Evolutionary conservation across 352 stramenopile genomes (phyloP).

Genomic region (Phytophthora nicotianae): DNA sequence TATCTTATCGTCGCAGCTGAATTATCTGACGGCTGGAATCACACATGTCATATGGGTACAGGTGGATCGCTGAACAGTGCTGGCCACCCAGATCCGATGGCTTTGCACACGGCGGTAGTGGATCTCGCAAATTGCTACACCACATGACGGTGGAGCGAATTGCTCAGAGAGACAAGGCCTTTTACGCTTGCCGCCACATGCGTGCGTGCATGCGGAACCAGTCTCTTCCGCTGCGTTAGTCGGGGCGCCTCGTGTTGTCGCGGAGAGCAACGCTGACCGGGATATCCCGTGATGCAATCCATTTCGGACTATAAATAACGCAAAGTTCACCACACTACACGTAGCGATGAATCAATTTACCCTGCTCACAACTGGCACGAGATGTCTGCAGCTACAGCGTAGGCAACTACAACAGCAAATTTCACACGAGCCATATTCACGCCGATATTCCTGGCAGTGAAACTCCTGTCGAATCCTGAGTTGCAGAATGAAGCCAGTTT

Average conservation of each 20-base stretch:
- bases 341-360: background rate
- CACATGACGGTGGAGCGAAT: constrained; percentile 2
- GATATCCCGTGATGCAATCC: constrained; percentile 3
- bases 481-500: constrained; percentile 31
- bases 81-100: constrained; percentile 18
- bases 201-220: constrained; percentile 33
- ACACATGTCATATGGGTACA: constrained; percentile 28
- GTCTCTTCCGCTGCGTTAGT: constrained; percentile 37
- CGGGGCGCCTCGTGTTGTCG: constrained; percentile 25
- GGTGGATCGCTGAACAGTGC: constrained; percentile 1
- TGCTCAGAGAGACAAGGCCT: background rate
- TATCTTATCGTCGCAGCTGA: background rate
- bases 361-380: background rate
- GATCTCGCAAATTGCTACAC: constrained; percentile 3
- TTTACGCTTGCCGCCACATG: constrained; percentile 12
- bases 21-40: constrained; percentile 11
- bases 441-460: too few species aligned
- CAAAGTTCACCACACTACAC: background rate
- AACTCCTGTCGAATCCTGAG: constrained; percentile 23
- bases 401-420: background rate
- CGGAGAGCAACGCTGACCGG: constrained; percentile 5
- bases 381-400: background rate
- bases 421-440: too few species aligned
- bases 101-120: constrained; percentile 7
- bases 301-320: background rate